Base-by-base conservation (phyloP, 352 stramenopile species). In the Globisporangium paddicum region DNA sequence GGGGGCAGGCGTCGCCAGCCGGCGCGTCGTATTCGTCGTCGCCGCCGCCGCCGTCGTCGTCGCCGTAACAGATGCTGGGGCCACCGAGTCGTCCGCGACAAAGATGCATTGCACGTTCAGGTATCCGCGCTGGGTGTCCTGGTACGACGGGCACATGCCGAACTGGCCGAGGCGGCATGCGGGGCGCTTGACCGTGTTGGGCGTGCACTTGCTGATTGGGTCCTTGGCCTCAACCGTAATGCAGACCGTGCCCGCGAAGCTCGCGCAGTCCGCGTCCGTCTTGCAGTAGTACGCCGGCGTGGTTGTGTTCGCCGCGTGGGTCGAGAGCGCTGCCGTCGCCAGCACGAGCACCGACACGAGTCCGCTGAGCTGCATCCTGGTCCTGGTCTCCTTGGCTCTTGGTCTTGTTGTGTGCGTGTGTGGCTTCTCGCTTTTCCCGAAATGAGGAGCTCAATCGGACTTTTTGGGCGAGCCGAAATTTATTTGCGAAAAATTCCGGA, bases 51-150 rank as follows among this genome's bases (percentile, higher is more conserved):
- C 23, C 14, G 35, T 35, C 16, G 55, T 25, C 40, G 44, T 45
- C 19, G 34, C 6, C 34, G 45, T 55, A 16, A 28, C 46, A 6
- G 44, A 60, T 19, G 72, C 14, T 19, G 66, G 69, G 10, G 45
- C 40, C 16, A 62, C 61, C 54, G 55, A 62, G 55, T 91, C 74
- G 64, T 90, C 76, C 14, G 82, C 79, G 25, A 90, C 79, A 34
- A 95, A 90, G 3, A 95, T 71, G 52, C 85, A 95, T 55, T 95
- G 85, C 23, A 80, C 77, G 57, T 95, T 93, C n/a, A 95, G 50
- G 66, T 88, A 93, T 32, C 78, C 80, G 41, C 76, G 68, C 51
- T 87, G 73, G 16, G 75, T 63, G 44, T 71, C 80, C 58, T 95
- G 85, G 64, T 83, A 95, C n/a, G 84, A 92, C 50, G 85, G 85